Evolutionary conservation across 148 eudicot genomes (phyloP), one percentile per base, ranked within the genome.

Genomic region (Spergularia marina): DNA sequence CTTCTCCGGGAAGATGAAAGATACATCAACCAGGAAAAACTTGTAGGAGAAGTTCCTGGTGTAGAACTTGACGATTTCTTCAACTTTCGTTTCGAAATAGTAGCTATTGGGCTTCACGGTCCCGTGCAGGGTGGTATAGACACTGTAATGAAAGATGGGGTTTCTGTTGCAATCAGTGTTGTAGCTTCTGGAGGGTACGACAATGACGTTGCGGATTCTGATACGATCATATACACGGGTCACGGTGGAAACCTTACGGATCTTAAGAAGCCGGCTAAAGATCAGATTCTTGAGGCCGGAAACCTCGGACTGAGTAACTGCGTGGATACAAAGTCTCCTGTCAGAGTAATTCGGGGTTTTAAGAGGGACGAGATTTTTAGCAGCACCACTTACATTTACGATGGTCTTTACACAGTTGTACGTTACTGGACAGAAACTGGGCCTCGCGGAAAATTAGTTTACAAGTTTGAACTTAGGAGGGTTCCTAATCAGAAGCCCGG

Each of bases 11-110:
- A 57, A 6, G 72, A 70, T 74, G 87, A 85, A 40, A 85, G 81
- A 77, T 91, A 84, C 73, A 82, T 91, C 0, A 86, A 89, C 75
- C 79, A 83, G 39, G 2, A 60, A 63, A 76, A 62, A 64, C 60
- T 34, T 61, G 12, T 87, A 12, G 98, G 97, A 34, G 54, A 78
- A 64, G 88, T 94, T 55, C 95, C 98, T 7, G 98, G 97, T 66
- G 89, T 94, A 72, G 95, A 90, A 85, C 89, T 94, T 12, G 98
- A 97, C 5, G 97, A 94, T 34, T 84, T 88, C 79, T 94, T 94
- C 75, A 88, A 84, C 65, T 94, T 85, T 65, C 88, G 97, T 53
- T 86, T 89, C 25, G 96, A 94, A 82, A 95, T 94, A 20, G 84
- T 87, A 62, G 82, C 91, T 82, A 80, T 91, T 47, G 98, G 97